A percentile compares a stretch with the other conserved stretches of the same genome.
Evolutionary conservation across 2,329 filamentous ascomycete species (phyloP).

Genomic region (Epichloe gansuensis): DNA sequence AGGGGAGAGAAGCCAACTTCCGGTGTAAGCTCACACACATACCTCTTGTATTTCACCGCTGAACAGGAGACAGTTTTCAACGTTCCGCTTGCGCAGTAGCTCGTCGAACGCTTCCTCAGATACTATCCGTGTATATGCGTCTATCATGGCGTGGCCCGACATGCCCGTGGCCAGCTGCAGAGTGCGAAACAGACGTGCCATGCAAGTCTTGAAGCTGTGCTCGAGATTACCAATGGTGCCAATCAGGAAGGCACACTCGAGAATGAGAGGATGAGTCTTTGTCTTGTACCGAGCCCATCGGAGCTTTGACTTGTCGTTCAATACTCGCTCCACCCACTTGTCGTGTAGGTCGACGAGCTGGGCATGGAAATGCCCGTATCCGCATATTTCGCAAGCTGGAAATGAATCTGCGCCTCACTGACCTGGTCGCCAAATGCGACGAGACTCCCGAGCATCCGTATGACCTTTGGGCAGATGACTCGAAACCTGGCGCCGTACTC

Average conservation of each 20-base stretch:
- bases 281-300: background rate
- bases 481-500: conserved; percentile 11
- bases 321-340: background rate
- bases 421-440: conserved; percentile 5
- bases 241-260: conserved; percentile 8
- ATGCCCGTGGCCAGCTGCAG: conserved; percentile 2
- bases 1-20: background rate
- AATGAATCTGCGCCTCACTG: background rate
- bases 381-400: background rate
- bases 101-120: background rate
- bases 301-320: background rate
- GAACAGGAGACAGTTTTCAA: conserved; percentile 7
- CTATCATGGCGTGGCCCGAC: background rate
- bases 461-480: conserved; percentile 5
- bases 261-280: background rate
- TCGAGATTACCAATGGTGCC: background rate
- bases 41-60: conserved; percentile 6
- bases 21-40: conserved; percentile 1
- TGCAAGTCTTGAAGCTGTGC: background rate
- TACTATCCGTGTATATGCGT: background rate
- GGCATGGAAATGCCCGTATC: background rate
- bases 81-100: conserved; percentile 3
- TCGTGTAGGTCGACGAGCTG: background rate
- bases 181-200: conserved; percentile 1
- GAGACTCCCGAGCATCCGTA: conserved; percentile 9